phyloP scores from a whole-genome alignment of 805 yeast species.

The Metschnikowia cubensis region DNA sequence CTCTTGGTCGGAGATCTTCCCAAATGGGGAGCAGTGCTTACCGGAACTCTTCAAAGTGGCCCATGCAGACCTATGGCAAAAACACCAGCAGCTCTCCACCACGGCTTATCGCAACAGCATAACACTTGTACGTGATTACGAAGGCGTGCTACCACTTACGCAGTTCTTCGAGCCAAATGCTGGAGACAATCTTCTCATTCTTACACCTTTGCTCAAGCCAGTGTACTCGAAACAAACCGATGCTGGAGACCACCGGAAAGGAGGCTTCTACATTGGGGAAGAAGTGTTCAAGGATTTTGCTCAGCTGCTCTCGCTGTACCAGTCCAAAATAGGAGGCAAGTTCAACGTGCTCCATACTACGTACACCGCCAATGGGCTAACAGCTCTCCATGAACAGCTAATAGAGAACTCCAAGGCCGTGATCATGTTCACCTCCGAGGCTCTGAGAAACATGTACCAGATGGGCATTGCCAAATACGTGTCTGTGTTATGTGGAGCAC shows the following conservation, averaged over 20 bases:
- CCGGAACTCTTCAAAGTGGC: constrained; percentile 24
- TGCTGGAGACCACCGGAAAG: constrained; percentile 7
- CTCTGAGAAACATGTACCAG: constrained; percentile 57
- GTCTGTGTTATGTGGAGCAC: constrained; percentile 49
- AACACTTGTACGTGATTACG: constrained; percentile 52
- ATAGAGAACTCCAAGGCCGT: constrained; percentile 50
- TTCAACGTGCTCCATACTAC: constrained; percentile 54
- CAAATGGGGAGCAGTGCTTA: constrained; percentile 26
- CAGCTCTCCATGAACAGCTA: constrained; percentile 51
- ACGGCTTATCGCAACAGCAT: constrained; percentile 48
- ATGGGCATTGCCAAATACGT: constrained; percentile 58
- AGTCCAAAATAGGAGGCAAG: constrained; percentile 20
- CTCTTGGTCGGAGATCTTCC: constrained; percentile 44
- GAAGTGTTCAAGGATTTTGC: constrained; percentile 54
- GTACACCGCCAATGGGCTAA: constrained; percentile 54
- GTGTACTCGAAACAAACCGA: constrained; percentile 22
- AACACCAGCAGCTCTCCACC: constrained; percentile 42
- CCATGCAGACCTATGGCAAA: constrained; percentile 32
- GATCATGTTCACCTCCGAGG: constrained; percentile 54
- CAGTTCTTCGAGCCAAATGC: constrained; percentile 30
- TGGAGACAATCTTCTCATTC: constrained; percentile 28
- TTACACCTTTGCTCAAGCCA: constrained; percentile 39
- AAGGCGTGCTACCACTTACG: constrained; percentile 46
- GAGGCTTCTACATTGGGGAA: constrained; percentile 40
- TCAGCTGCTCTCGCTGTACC: constrained; percentile 35